These are phyloP conservation scores for Candida schatavii DNA, from an alignment of 805 yeast genomes.

Conservation along the genomic window DNA sequence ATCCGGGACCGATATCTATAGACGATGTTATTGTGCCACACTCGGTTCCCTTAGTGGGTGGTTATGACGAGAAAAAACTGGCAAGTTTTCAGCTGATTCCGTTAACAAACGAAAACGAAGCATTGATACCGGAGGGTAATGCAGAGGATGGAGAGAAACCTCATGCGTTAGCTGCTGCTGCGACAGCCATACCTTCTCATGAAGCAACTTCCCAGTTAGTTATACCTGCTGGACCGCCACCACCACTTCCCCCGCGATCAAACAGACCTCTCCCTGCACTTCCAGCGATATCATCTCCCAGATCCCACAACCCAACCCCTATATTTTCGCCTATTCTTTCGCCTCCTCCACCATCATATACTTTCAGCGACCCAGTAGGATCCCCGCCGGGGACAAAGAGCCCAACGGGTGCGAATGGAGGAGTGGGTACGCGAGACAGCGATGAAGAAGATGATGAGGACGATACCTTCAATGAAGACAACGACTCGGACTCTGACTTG, in stretches of 20 bases:
- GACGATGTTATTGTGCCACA: conserved; percentile 13
- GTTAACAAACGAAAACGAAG: background rate
- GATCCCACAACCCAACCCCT: conserved; percentile 11
- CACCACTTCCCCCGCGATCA: conserved; percentile 33
- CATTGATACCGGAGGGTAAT: too few relatives aligned
- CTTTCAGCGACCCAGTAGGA: background rate
- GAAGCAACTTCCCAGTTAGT: background rate
- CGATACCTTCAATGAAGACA: conserved; percentile 8
- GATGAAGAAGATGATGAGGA: conserved; percentile 8
- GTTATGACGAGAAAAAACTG: background rate
- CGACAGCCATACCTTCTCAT: background rate
- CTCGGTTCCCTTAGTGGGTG: background rate
- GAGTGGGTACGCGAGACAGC: background rate
- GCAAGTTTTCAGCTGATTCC: background rate
- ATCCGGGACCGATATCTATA: conserved; percentile 19
- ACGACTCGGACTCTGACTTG: conserved; percentile 8
- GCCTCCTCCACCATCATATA: background rate
- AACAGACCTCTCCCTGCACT: conserved; percentile 12
- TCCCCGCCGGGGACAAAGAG: background rate
- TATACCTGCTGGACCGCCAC: conserved; percentile 11
- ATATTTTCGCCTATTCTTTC: conserved; percentile 1
- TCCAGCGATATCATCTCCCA: conserved; percentile 7
- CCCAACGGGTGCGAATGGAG: background rate
- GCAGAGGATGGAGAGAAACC: background rate
- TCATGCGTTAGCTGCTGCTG: background rate